These are phyloP conservation scores for Backusella australiensis DNA, from an alignment of 192 early-diverging fungal genomes.

Conservation along the genomic window DNA sequence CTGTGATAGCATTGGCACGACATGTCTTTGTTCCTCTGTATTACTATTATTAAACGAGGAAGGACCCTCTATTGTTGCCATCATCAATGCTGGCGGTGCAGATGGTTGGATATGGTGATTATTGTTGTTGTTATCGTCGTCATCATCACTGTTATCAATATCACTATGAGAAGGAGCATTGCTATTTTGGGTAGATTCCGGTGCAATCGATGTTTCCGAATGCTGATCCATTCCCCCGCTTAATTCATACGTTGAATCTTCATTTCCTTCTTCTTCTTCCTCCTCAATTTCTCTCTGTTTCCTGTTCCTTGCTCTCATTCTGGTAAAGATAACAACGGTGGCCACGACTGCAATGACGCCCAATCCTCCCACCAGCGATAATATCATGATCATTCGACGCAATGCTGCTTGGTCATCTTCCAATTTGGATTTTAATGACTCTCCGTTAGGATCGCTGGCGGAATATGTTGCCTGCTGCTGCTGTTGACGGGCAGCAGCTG, in stretches of 20 bases:
- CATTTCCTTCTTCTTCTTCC: background rate
- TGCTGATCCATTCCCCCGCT: background rate
- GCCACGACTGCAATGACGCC: slow-evolving; percentile 12
- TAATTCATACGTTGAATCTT: background rate
- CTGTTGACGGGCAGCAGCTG: background rate
- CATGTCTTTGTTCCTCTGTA: background rate
- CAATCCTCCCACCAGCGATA: slow-evolving; percentile 20
- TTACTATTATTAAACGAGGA: background rate
- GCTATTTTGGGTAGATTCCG: background rate
- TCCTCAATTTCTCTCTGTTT: background rate
- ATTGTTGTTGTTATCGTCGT: background rate
- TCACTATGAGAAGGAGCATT: background rate
- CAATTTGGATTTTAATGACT: slow-evolving; percentile 13
- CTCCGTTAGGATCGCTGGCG: background rate
- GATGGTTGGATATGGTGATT: background rate
- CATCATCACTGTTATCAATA: background rate
- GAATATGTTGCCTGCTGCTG: background rate
- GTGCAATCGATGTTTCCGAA: background rate
- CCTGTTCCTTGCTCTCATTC: slow-evolving; percentile 2
- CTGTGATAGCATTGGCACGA: slow-evolving; percentile 8
- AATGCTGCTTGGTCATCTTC: slow-evolving; percentile 23
- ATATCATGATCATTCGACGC: slow-evolving; percentile 21
- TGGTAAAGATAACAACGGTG: slow-evolving; percentile 14
- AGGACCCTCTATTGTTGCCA: background rate
- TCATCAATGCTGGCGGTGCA: slow-evolving; percentile 8